Conservation (phyloP, 2,329 filamentous ascomycete genomes). For the Colletotrichum godetiae region DNA sequence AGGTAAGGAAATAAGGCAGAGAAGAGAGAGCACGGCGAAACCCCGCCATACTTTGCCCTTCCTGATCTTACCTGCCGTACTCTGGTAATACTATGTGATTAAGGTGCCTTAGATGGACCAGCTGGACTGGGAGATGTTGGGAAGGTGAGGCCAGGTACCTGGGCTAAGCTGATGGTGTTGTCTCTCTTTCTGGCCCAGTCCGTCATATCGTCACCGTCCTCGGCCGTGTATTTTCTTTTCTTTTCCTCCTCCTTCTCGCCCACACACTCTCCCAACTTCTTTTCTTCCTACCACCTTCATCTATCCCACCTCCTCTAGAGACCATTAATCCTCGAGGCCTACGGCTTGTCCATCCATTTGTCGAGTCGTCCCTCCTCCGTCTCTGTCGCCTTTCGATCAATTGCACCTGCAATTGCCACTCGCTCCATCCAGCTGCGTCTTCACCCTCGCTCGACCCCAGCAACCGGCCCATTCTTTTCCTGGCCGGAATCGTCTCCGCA, state of each 20-base stretch:
- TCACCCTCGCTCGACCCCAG: neutral
- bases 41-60: neutral
- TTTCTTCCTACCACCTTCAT: neutral
- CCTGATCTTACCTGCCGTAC: neutral
- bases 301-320: neutral
- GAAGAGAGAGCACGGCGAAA: neutral
- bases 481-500: conserved; percentile 30
- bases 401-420: neutral
- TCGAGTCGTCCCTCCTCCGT: neutral
- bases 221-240: conserved; percentile 1
- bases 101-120: neutral
- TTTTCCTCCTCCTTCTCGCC: neutral
- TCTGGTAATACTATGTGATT: neutral
- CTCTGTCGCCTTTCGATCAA: neutral
- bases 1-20: neutral
- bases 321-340: neutral
- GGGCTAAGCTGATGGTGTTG: neutral
- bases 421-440: neutral
- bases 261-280: neutral
- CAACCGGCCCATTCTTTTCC: conserved; percentile 22
- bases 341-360: neutral
- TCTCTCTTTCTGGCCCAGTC: neutral
- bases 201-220: conserved; percentile 17
- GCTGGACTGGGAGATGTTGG: neutral
- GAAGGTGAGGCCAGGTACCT: neutral